Evolutionary conservation across 73 alveolate genomes (phyloP), one percentile per base, ranked within the genome.

Genomic region (Symbiodinium pilosum): DNA sequence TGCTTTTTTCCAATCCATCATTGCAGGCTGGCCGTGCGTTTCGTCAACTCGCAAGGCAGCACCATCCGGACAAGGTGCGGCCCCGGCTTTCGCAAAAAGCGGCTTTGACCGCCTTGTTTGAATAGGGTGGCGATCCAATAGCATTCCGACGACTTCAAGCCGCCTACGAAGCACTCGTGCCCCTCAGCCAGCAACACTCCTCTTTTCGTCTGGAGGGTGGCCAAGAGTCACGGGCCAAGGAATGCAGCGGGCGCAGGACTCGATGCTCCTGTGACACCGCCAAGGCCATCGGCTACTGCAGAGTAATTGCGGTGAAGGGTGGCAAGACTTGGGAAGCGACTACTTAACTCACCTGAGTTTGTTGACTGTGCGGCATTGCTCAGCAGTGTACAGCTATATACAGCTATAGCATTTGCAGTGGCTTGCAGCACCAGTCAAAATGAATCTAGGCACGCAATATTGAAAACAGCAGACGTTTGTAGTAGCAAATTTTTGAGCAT

Each of bases 31-130:
- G 87, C 20, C 75, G 75, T 30, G 96, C 96, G 40, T 89, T n/a
- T 51, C 32, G 96, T 51, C 87, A 85, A 30, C 96, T 89, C 21
- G 96, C 96, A 18, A 68, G 77, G 52, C 96, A 89, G 2, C 96
- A 89, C 51, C 96, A 89, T 85, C 96, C 96, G 7, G 96, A 89
- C 87, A 89, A 89, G 96, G 96, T 83, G 24, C 77, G 6, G 93
- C 68, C 9, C 14, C 6, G 59, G 59, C 14, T 47, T 47, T 9
- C 59, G 59, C 21, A 47, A 14, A 38, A 30, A 41, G 39, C n/a
- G 51, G 34, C 20, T 11, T 34, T n/a, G 36, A n/a, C 26, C 30
- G 32, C 42, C 11, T 21, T 69, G 84, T 69, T 11, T 1, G 40
- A 20, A 12, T 68, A 88, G 95, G 95, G 95, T 64, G 95, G 95